A percentile compares a stretch with the other conserved stretches of the same genome.
Conservation (phyloP, 2,329 filamentous ascomycete genomes). For the Setomelanomma holmii region DNA sequence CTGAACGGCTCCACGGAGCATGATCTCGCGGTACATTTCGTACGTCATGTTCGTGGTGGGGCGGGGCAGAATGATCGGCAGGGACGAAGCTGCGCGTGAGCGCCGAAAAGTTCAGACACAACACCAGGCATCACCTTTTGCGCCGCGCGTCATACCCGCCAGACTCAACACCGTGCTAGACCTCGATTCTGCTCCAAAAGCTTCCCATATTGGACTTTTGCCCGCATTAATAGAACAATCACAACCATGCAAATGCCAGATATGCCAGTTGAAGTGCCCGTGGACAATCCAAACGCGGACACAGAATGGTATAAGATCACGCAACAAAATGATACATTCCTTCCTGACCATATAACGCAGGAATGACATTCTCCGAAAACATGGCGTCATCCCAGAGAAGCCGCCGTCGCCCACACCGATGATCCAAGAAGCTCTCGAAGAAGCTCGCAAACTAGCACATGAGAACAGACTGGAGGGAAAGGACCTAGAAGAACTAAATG, state of each 20-base stretch:
- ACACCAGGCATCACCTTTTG: slow-evolving; percentile 18
- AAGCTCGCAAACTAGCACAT: slow-evolving; percentile 82
- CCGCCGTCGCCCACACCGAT: slow-evolving; percentile 93
- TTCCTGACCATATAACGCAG: slow-evolving; percentile 56
- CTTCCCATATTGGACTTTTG: too few relatives aligned
- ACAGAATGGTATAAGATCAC: slow-evolving; percentile 75
- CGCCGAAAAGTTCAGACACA: slow-evolving; percentile 18
- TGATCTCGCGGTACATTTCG: not conserved
- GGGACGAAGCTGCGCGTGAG: slow-evolving; percentile 16
- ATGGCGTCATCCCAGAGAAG: slow-evolving; percentile 97
- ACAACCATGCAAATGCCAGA: slow-evolving; percentile 54
- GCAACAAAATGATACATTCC: not conserved
- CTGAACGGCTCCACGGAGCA: not conserved
- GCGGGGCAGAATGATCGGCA: slow-evolving; percentile 29
- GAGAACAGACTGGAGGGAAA: slow-evolving; percentile 95
- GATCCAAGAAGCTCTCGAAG: slow-evolving; percentile 90
- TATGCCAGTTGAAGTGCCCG: slow-evolving; percentile 75
- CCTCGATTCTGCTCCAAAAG: too few relatives aligned
- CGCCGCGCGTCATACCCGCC: slow-evolving; percentile 4
- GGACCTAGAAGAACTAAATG: slow-evolving; percentile 90
- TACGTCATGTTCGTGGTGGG: slow-evolving; percentile 18
- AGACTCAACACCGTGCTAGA: too few relatives aligned
- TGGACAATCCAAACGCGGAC: slow-evolving; percentile 95
- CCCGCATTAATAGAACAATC: not conserved
- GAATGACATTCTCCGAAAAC: slow-evolving; percentile 98